Evolutionary conservation across 2,329 filamentous ascomycete genomes (phyloP), one percentile per base, ranked within the genome.

Genomic region (Trichoderma koningiopsis): DNA sequence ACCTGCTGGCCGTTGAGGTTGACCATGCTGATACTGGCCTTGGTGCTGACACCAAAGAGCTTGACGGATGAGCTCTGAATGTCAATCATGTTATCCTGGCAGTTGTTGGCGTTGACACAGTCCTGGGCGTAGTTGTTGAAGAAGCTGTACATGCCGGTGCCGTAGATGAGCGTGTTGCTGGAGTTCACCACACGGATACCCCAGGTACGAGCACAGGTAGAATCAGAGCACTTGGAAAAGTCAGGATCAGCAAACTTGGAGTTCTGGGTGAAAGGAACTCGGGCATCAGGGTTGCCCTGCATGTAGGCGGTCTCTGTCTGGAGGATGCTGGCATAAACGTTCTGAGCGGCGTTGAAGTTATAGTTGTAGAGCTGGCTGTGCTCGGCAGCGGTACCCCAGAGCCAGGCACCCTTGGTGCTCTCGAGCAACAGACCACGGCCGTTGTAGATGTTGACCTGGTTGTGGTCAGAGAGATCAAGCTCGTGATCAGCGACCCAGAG

Each of bases 401-500:
- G 81, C 94, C 94, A 97, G 64, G 91, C 88, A 7, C 91, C 91
- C 77, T 91, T 84, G 60, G 85, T 82, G 61, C 88, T 92, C 82
- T 97, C 92, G 74, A 97, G 88, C 58, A 89, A 85, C 73, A 97
- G 87, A 75, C 93, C 94, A 71, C 94, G 92, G 59, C 93, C 93
- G 78, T 92, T 96, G 87, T 91, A 97, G 76, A 97, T 89, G 81
- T 92, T 90, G 79, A 96, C 91, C 79, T 96, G 92, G 77, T 91
- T 88, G 79, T 92, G 88, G 75, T 91, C 90, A 10, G 80, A 72
- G 14, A 89, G 85, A 78, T 97, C 94, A 29, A 97, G 90, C 77
- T 96, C 92, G 83, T 97, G 94, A 78, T 97, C 94, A 3, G 94
- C 89, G 58, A 93, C 91, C 93, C 94, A 97, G 79, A 92, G 90